A percentile compares a stretch with the other conserved stretches of the same genome.
phyloP scores from a whole-genome alignment of 2,329 filamentous ascomycete species.

The Elsinoe perseae region DNA sequence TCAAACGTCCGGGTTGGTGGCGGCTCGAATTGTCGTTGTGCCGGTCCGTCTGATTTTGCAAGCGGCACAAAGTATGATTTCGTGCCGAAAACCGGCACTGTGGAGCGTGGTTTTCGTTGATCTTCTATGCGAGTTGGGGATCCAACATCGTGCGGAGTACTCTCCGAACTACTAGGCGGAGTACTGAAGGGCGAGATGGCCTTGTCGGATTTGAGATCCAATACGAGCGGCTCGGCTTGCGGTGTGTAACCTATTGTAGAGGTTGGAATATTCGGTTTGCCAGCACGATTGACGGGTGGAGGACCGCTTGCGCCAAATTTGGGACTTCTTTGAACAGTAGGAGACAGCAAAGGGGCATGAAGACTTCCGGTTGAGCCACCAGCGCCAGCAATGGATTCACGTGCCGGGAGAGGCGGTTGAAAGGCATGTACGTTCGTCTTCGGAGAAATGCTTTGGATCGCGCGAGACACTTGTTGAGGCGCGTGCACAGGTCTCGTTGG shows the following conservation, averaged over 20 bases:
- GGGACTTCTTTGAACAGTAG: slow-evolving; percentile 8
- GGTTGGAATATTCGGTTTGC: slow-evolving; percentile 60
- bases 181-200: slow-evolving; percentile 71
- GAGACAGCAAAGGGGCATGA: slow-evolving; percentile 1
- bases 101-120: background rate
- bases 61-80: slow-evolving; percentile 11
- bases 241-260: background rate
- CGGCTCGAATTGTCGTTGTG: slow-evolving; percentile 9
- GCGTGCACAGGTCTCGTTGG: slow-evolving; percentile 11
- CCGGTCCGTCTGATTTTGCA: background rate
- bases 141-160: slow-evolving; percentile 27
- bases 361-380: slow-evolving; percentile 1
- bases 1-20: slow-evolving; percentile 1
- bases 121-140: slow-evolving; percentile 16
- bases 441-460: slow-evolving; percentile 3
- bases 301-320: slow-evolving; percentile 42
- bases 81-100: background rate
- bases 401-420: slow-evolving; percentile 1
- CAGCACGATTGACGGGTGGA: slow-evolving; percentile 71
- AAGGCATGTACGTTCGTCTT: background rate
- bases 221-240: slow-evolving; percentile 21
- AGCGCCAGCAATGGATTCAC: background rate
- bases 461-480: background rate
- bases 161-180: slow-evolving; percentile 66
- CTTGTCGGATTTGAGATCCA: slow-evolving; percentile 22